Evolutionary conservation across 140 eudicot species (phyloP), one percentile per base, ranked within the genome.

Genomic region (Bidens hawaiensis): DNA sequence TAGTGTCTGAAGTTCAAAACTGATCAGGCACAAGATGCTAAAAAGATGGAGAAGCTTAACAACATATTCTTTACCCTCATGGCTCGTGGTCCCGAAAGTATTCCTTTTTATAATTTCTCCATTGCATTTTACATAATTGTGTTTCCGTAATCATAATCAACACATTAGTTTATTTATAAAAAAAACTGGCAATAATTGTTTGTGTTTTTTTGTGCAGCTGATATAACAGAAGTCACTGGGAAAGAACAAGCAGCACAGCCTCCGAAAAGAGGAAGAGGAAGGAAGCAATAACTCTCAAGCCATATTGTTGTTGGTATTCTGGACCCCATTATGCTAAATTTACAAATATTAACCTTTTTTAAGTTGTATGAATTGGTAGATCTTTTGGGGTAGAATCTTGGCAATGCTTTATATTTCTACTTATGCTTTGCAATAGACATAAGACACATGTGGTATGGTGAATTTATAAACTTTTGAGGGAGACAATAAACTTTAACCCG

Each of bases 71-170:
- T 90, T 48, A 88, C 94, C 62, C 76, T 90, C 70, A 90, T 86
- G 94, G 93, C 94, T 50, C 95, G 97, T 16, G 97, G 97, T 52
- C 97, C 97, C 33, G 95, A 86, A 76, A 87, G 97, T 90, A 71
- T 64, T n/a, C n/a, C 9, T 0, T 53, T 26, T 16, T 9, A 12
- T 21, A 14, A 23, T 41, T 28, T 36, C 18, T 62, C 40, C 4
- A 7, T 61, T 49, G 56, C 48, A 18, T 18, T 51, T 63, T 55
- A 28, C 22, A 4, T 19, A 0, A 33, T 9, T 9, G 33, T 18
- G 27, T 58, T 10, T 16, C 21, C 19, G 5, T 58, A 17, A 33
- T 34, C 1, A 33, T 33, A 28, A 31, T 19, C n/a, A 33, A 18
- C 47, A 4, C 16, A 15, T 30, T 16, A 17, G 43, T 56, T n/a